phyloP scores from a whole-genome alignment of 768 basidiomycete genomes.

The Boletus barrowsii region DNA sequence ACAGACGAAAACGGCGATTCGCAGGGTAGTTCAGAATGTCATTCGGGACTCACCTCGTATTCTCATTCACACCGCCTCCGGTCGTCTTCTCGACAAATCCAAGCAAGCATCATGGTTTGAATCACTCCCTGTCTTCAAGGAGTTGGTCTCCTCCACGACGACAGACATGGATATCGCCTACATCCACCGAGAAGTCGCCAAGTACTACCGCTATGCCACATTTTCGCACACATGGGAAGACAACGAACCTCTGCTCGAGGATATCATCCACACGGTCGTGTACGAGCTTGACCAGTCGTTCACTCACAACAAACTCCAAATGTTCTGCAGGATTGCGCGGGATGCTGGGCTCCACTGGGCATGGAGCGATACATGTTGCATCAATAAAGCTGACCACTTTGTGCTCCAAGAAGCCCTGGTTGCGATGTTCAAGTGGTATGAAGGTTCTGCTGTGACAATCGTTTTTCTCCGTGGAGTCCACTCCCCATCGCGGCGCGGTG shows the following conservation, averaged over 20 bases:
- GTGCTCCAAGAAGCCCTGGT: not conserved
- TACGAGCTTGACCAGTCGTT: not conserved
- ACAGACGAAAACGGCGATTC: not conserved
- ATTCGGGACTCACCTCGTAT: conserved; percentile 2
- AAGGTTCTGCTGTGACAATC: not conserved
- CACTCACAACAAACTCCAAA: not conserved
- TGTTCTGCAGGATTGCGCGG: not conserved
- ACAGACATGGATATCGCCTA: not conserved
- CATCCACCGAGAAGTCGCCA: not conserved
- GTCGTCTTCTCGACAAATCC: conserved; percentile 1
- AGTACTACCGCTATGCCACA: conserved; percentile 2
- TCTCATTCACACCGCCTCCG: conserved; percentile 7
- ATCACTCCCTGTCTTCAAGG: not conserved
- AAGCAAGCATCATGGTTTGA: conserved; percentile 7
- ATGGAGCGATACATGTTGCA: not conserved
- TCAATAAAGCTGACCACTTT: not conserved
- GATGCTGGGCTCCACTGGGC: not conserved
- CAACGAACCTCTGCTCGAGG: not conserved
- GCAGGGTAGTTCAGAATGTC: not conserved
- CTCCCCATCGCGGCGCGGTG: not conserved
- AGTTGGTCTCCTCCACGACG: conserved; percentile 10
- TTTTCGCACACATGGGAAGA: conserved; percentile 1
- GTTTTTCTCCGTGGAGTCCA: not conserved
- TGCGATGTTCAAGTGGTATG: conserved; percentile 3
- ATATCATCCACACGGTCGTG: not conserved